phyloP scores from a whole-genome alignment of 139 green algal genomes.

The Tetradesmus obliquus region DNA sequence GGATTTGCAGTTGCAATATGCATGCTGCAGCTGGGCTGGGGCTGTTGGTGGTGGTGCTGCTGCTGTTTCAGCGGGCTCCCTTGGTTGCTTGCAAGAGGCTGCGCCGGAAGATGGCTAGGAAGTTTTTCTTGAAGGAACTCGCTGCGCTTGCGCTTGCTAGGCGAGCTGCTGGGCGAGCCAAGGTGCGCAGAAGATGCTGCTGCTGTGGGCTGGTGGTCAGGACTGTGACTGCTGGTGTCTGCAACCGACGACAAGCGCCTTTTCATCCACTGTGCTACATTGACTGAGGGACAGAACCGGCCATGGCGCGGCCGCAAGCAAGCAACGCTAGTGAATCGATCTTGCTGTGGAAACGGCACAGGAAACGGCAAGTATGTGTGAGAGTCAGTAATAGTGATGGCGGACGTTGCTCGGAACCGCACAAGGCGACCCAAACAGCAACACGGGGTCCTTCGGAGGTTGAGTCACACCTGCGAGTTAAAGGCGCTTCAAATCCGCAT shows the following conservation, averaged over 20 bases:
- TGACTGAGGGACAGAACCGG: not conserved
- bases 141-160: not conserved
- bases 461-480: not conserved
- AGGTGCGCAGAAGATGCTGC: not conserved
- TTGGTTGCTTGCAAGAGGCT: not conserved
- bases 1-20: not conserved
- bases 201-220: not conserved
- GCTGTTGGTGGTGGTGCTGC: not conserved
- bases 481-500: not conserved
- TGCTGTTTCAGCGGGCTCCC: not conserved
- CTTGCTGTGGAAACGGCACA: not conserved
- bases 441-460: not conserved
- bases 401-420: not conserved
- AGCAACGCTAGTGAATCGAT: not conserved
- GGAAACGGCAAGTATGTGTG: not conserved
- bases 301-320: not conserved
- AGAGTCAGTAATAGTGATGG: not conserved
- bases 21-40: not conserved
- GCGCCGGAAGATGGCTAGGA: not conserved
- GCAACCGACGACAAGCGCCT: not conserved
- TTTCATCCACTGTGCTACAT: not conserved
- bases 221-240: not conserved
- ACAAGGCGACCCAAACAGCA: not conserved
- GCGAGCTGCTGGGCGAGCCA: not conserved
- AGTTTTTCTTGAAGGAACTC: not conserved